phyloP scores from a whole-genome alignment of 169 alveolate genomes.

The Besnoitia besnoiti region DNA sequence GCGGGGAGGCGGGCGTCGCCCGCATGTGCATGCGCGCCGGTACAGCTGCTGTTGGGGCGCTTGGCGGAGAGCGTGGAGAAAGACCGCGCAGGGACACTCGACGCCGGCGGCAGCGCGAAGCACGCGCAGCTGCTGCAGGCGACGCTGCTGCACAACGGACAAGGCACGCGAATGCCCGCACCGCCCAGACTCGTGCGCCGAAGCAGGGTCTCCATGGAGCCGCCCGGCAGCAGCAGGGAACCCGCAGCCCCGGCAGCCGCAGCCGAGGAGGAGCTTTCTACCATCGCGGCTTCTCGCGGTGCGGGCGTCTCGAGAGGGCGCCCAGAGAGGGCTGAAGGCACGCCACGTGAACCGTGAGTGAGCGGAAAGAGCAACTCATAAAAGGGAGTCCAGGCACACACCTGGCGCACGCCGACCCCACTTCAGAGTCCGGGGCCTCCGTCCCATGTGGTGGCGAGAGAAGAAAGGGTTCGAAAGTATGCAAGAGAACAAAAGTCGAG shows the following conservation, averaged over 20 bases:
- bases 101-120: not conserved
- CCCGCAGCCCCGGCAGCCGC: not conserved
- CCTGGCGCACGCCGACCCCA: too few relatives aligned
- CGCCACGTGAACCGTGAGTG: too few relatives aligned
- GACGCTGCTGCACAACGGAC: constrained; percentile 33
- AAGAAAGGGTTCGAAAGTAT: too few relatives aligned
- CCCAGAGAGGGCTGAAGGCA: too few relatives aligned
- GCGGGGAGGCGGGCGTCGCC: not conserved
- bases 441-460: too few relatives aligned
- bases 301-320: too few relatives aligned
- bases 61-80: not conserved
- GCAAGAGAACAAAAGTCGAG: too few relatives aligned
- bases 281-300: not conserved
- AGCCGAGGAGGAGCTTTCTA: not conserved
- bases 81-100: not conserved
- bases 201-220: constrained; percentile 27
- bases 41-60: not conserved
- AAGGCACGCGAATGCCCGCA: constrained; percentile 10
- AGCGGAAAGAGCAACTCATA: too few relatives aligned
- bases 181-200: not conserved
- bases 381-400: too few relatives aligned
- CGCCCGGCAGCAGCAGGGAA: not conserved
- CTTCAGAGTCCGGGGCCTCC: too few relatives aligned
- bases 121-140: constrained; percentile 37
- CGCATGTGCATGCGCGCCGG: not conserved